Evolutionary conservation across 2,329 filamentous ascomycete genomes (phyloP), one percentile per base, ranked within the genome.

Genomic region (Fusarium liriodendri): DNA sequence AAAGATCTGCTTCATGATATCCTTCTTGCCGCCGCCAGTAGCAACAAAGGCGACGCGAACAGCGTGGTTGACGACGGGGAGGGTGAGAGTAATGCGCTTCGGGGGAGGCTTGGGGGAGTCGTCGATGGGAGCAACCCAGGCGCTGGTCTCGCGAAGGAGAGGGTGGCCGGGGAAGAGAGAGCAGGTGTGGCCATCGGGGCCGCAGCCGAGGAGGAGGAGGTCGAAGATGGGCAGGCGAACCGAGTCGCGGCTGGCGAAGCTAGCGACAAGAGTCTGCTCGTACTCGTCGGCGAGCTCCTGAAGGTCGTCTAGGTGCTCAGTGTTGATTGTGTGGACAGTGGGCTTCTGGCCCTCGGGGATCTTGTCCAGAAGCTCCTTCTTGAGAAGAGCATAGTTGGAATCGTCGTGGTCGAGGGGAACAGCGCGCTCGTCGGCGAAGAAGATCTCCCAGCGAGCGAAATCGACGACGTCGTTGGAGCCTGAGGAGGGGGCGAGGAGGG

Each of bases 101-200:
- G 95, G 89, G 54, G 97, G 97, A 42, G 96, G 96, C 89, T 99
- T 99, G 60, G 97, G 97, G 50, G 95, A 97, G 86, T 98, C 94
- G 79, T 93, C 91, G 80, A 98, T 97, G 54, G 95, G 90, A 16
- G 95, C 93, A 50, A 98, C 95, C 97, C 97, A 99, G 63, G 96
- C 95, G 79, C 92, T 92, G 38, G 90, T 90, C 86, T 98, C 96
- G 74, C 95, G 91, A 76, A 98, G 89, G 63, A 98, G 89, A 67
- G 92, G 90, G 81, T 98, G 96, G 64, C 93, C 93, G 6, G 97
- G 97, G 87, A 99, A 99, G 62, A 99, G 87, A 78, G 93, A 97
- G 91, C 97, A 98, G 37, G 97, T 98, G 86, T 99, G 97, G 62
- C 97, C 97, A 83, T 98, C 97, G 16, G 97, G 96, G 0, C 97